These are phyloP conservation scores for Pleurotus sapidus DNA, from an alignment of 768 basidiomycete species.

Conservation along the genomic window DNA sequence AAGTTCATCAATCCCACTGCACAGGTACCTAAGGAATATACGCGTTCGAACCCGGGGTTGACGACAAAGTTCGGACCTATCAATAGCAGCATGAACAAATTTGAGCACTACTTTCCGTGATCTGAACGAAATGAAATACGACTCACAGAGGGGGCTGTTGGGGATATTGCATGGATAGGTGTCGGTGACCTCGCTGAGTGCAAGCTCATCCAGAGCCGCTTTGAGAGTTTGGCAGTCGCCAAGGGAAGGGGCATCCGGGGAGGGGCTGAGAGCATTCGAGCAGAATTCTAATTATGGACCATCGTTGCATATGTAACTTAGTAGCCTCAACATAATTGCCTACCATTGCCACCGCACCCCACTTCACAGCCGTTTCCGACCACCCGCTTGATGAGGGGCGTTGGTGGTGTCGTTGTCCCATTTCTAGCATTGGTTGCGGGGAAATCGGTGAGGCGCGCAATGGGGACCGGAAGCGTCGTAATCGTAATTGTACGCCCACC, in stretches of 20 bases:
- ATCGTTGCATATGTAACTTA: too few relatives aligned
- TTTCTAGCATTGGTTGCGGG: not conserved
- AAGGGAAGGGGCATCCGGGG: not conserved
- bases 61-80: slow-evolving; percentile 11
- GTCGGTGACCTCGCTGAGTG: slow-evolving; percentile 4
- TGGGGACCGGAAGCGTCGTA: not conserved
- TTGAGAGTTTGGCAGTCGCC: slow-evolving; percentile 4
- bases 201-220: slow-evolving; percentile 3
- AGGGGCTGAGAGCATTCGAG: slow-evolving; percentile 5
- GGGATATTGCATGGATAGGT: slow-evolving; percentile 9
- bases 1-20: slow-evolving; percentile 7
- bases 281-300: not conserved
- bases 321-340: too few relatives aligned
- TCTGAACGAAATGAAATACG: not conserved
- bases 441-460: not conserved
- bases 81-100: not conserved
- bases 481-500: not conserved
- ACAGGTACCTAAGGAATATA: slow-evolving; percentile 7
- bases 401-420: not conserved
- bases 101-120: not conserved
- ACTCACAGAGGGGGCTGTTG: slow-evolving; percentile 1
- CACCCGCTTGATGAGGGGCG: not conserved
- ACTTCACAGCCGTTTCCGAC: not conserved
- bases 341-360: not conserved
- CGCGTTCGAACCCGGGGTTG: slow-evolving; percentile 4